Base-by-base conservation (phyloP, 2,329 filamentous ascomycete species). In the Sclerotiophoma versabilis region DNA sequence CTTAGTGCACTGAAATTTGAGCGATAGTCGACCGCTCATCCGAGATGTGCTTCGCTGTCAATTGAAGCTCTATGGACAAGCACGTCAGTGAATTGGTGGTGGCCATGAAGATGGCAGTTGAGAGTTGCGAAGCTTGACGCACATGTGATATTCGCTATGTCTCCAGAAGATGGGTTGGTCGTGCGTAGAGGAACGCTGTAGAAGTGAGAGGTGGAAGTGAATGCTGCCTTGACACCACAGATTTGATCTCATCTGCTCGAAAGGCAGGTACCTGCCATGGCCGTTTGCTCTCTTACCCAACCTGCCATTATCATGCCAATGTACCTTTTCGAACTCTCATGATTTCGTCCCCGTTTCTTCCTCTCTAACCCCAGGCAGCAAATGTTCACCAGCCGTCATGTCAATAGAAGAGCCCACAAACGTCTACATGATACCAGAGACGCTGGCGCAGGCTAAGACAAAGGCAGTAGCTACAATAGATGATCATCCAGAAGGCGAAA, bases 401-500 rank as follows among this genome's bases (percentile, higher is more conserved):
- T 49, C 45, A 11, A 33, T 29, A 26, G 39, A 49, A 34, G 15
- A 49, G 19, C 22, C 30, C 14, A 14, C 6, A 1, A 17, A 14
- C 19, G 17, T 45, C 39, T 23, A 41, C n/a, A 7, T 26, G 2
- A 30, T 41, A 10, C 34, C 51, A 23, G 33, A 54, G 9, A 5
- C 30, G 46, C 23, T 54, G 19, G 48, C 37, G 15, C 47, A 37
- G 36, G 46, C 47, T 1, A 43, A 43, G 20, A 37, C 14, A 9
- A 14, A 23, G 14, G 23, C 8, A 9, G n/a, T 3, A 32, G 22
- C 32, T 20, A 23, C 20, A 8, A 25, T 42, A 33, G 44, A 38
- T 10, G 70, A 72, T 23, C 66, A 70, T 52, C 67, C 69, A 17
- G 61, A 72, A 43, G 71, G 63, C 11, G 62, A 51, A 9, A 34